Conservation (phyloP, 805 yeast genomes). For the Ogataea siamensis region DNA sequence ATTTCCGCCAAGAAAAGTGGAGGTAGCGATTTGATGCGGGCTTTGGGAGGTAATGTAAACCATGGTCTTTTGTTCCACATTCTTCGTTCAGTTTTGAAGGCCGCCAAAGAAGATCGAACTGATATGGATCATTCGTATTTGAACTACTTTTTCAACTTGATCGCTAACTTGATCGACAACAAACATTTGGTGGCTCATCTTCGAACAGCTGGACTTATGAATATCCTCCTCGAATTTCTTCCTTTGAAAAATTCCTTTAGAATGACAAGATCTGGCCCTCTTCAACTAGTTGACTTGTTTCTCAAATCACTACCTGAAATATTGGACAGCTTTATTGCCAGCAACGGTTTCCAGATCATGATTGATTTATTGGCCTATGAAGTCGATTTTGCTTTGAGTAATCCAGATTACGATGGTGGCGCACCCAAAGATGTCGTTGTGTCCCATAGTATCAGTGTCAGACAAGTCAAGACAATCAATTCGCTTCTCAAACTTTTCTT, state of each 20-base stretch:
- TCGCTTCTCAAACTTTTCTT: conserved; percentile 62
- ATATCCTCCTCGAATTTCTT: conserved; percentile 61
- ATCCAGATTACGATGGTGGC: conserved; percentile 55
- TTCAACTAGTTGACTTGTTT: conserved; percentile 52
- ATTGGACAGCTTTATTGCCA: conserved; percentile 60
- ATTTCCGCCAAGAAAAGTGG: conserved; percentile 65
- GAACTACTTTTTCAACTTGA: conserved; percentile 52
- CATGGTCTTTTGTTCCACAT: conserved; percentile 81
- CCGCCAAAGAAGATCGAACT: conserved; percentile 36
- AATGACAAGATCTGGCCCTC: conserved; percentile 61
- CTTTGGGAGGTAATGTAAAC: conserved; percentile 80
- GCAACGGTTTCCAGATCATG: conserved; percentile 62
- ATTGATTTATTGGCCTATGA: conserved; percentile 63
- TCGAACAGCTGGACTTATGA: conserved; percentile 73
- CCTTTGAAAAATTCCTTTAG: conserved; percentile 48
- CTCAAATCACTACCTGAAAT: conserved; percentile 46
- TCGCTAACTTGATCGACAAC: conserved; percentile 60
- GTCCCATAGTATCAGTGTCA: conserved; percentile 51
- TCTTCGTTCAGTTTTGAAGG: conserved; percentile 58
- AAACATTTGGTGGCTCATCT: conserved; percentile 55
- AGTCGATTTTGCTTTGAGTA: conserved; percentile 57
- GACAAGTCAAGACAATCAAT: conserved; percentile 59
- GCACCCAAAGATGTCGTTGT: conserved; percentile 52
- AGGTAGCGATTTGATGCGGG: conserved; percentile 73
- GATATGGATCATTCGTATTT: conserved; percentile 28